Conservation (phyloP, 805 yeast genomes). For the Sugiyamaella mastotermitis region DNA sequence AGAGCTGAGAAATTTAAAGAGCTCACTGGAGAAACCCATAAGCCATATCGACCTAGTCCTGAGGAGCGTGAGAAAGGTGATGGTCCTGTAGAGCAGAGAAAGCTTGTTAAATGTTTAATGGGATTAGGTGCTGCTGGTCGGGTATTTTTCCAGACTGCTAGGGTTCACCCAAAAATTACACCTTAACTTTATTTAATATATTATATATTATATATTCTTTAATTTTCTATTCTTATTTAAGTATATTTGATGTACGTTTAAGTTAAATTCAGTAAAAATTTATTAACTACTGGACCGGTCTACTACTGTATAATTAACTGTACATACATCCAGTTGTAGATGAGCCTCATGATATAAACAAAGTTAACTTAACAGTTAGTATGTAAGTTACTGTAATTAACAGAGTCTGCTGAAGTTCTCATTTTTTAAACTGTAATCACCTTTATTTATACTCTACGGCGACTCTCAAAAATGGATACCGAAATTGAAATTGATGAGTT, state of each 20-base stretch:
- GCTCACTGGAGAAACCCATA: constrained; percentile 48
- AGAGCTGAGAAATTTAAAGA: constrained; percentile 44
- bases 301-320: no score
- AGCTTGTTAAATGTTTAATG: constrained; percentile 48
- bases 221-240: no score
- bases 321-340: no score
- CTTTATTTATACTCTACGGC: no score
- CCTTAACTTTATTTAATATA: not conserved
- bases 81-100: constrained; percentile 31
- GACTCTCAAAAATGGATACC: no score
- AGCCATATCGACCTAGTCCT: constrained; percentile 42
- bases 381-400: no score
- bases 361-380: no score
- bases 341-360: no score
- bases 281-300: not conserved
- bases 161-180: constrained; percentile 38
- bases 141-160: constrained; percentile 60
- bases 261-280: not conserved
- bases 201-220: no score
- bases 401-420: no score
- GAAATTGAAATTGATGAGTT: constrained; percentile 12
- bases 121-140: constrained; percentile 65
- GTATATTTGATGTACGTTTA: not conserved
- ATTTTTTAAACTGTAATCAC: no score
- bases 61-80: constrained; percentile 47